Evolutionary conservation across 495 filamentous ascomycete genomes (phyloP).

Genomic region (Podospora anserina): DNA sequence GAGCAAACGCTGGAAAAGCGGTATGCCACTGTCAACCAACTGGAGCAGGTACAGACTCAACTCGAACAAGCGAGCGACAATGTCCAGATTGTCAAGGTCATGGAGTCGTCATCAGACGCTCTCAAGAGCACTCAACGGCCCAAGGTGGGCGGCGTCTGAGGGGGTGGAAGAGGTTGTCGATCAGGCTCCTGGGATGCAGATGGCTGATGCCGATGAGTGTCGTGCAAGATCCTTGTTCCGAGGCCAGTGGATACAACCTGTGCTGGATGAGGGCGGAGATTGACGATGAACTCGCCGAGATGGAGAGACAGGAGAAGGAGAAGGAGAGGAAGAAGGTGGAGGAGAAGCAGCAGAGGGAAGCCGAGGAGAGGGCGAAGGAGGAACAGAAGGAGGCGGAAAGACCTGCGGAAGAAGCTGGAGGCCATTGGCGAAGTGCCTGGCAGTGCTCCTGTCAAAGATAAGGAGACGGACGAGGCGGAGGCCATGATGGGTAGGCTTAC

Average conservation of each 20-base stretch:
- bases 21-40: constrained; percentile 66
- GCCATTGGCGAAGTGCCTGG: constrained; percentile 36
- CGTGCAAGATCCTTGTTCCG: constrained; percentile 66
- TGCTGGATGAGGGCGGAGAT: constrained; percentile 81
- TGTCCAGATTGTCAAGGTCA: constrained; percentile 71
- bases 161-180: constrained; percentile 73
- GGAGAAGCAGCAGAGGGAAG: constrained; percentile 25
- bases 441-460: constrained; percentile 15
- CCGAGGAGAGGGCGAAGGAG: constrained; percentile 22
- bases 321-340: constrained; percentile 50
- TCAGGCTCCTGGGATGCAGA: constrained; percentile 71
- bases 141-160: constrained; percentile 72
- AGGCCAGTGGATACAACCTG: constrained; percentile 44
- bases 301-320: constrained; percentile 65
- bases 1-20: constrained; percentile 68
- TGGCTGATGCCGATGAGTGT: constrained; percentile 81
- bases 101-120: constrained; percentile 71
- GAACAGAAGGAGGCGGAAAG: constrained; percentile 33
- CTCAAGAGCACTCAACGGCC: constrained; percentile 71
- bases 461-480: constrained; percentile 23
- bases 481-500: constrained; percentile 36
- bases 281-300: constrained; percentile 78
- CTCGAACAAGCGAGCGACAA: constrained; percentile 86
- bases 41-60: constrained; percentile 74
- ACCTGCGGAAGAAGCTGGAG: constrained; percentile 37